Conservation (phyloP, 1,284 basidiomycete genomes). For the Moniliella sp. region DNA sequence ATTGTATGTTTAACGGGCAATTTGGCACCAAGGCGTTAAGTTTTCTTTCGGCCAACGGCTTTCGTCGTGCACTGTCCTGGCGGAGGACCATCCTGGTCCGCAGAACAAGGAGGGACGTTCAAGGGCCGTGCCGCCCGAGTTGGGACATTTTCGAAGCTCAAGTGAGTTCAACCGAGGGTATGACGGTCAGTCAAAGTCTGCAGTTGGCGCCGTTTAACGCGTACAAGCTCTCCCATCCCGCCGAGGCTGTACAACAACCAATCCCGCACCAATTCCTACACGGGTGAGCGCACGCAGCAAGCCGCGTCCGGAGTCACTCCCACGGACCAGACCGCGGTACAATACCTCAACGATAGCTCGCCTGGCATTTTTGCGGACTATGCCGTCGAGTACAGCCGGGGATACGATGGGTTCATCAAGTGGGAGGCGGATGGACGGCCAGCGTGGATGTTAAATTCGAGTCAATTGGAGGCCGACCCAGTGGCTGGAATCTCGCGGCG, state of each 20-base stretch:
- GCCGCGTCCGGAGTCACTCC: conserved; percentile 31
- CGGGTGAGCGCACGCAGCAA: conserved; percentile 57
- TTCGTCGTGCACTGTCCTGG: conserved; percentile 46
- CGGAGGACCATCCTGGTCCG: conserved; percentile 63
- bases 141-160: conserved; percentile 47
- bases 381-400: conserved; percentile 38
- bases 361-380: conserved; percentile 33
- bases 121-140: conserved; percentile 48
- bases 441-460: not conserved
- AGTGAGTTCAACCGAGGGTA: conserved; percentile 13
- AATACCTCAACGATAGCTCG: conserved; percentile 25
- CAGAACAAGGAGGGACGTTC: conserved; percentile 44
- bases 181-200: conserved; percentile 53
- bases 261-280: conserved; percentile 47
- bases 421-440: not conserved
- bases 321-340: conserved; percentile 16
- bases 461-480: not conserved
- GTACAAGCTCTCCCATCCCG: conserved; percentile 28
- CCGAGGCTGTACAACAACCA: conserved; percentile 14
- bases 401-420: conserved; percentile 48
- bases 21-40: conserved; percentile 29
- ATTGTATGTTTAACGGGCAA: conserved; percentile 20
- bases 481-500: not conserved
- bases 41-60: conserved; percentile 49
- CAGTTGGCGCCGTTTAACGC: conserved; percentile 49